Conservation (phyloP, 2,329 filamentous ascomycete genomes). For the Akanthomyces lecanii region DNA sequence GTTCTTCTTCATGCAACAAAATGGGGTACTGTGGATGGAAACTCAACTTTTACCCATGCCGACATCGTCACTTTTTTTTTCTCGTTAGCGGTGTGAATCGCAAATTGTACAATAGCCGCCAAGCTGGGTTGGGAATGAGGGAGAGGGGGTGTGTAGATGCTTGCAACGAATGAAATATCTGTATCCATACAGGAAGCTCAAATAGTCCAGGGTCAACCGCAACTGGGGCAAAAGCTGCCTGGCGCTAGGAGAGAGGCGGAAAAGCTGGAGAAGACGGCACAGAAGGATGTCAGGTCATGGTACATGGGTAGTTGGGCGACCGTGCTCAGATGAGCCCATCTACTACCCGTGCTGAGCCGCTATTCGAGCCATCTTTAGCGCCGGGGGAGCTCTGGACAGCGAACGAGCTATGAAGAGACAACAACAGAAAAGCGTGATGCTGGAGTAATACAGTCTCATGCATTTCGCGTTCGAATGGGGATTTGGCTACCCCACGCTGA, state of each 20-base stretch:
- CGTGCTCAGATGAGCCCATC: not conserved
- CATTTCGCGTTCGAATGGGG: not conserved
- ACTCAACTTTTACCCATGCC: not conserved
- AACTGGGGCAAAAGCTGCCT: not conserved
- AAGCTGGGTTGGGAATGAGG: slow-evolving; percentile 6
- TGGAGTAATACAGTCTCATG: not conserved
- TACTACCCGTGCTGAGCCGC: not conserved
- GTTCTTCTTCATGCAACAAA: not conserved
- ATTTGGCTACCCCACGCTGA: not conserved
- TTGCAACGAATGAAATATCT: not conserved
- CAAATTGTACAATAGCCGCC: slow-evolving; percentile 9
- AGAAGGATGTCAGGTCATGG: not conserved
- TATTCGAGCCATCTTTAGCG: not conserved
- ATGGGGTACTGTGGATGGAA: not conserved
- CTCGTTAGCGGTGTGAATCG: slow-evolving; percentile 3
- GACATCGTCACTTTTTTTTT: not conserved
- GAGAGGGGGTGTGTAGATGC: not conserved
- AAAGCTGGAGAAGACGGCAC: not conserved
- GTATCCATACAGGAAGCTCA: not conserved
- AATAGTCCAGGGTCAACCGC: not conserved
- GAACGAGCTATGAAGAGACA: not conserved
- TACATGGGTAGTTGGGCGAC: not conserved
- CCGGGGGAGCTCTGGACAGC: not conserved
- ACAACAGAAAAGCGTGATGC: not conserved
- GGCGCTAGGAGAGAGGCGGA: not conserved